Percentiles rank a stretch among this genome's conserved stretches.
Conservation (phyloP, 176 grass and related monocot species). For the Eremochloa ophiuroides region DNA sequence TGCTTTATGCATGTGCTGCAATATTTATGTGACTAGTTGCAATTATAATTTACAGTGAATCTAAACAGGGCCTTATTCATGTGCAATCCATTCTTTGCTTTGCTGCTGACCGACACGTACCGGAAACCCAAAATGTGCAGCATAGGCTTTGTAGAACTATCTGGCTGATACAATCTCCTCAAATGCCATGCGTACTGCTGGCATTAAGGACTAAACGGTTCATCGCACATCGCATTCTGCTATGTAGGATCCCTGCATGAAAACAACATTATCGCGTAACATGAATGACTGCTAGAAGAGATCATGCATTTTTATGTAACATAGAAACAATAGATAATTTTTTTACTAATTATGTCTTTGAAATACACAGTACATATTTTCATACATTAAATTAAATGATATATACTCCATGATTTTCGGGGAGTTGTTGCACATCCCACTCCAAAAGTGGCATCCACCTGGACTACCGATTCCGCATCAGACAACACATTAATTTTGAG, state of each 20-base stretch:
- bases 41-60: too few relatives aligned
- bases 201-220: background rate
- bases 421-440: background rate
- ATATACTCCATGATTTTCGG: too few relatives aligned
- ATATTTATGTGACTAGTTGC: too few relatives aligned
- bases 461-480: too few relatives aligned
- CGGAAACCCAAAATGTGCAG: background rate
- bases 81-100: background rate
- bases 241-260: background rate
- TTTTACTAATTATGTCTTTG: background rate
- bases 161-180: background rate
- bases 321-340: background rate
- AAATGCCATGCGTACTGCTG: background rate
- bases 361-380: background rate
- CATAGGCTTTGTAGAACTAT: background rate
- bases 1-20: too few relatives aligned
- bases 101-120: background rate
- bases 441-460: background rate
- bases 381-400: too few relatives aligned
- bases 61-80: too few relatives aligned
- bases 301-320: background rate
- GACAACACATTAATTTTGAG: too few relatives aligned
- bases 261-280: background rate
- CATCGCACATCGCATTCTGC: background rate
- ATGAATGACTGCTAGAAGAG: too few relatives aligned